phyloP scores from a whole-genome alignment of 192 early-diverging fungal species.

The Pilobolus umbonatus region DNA sequence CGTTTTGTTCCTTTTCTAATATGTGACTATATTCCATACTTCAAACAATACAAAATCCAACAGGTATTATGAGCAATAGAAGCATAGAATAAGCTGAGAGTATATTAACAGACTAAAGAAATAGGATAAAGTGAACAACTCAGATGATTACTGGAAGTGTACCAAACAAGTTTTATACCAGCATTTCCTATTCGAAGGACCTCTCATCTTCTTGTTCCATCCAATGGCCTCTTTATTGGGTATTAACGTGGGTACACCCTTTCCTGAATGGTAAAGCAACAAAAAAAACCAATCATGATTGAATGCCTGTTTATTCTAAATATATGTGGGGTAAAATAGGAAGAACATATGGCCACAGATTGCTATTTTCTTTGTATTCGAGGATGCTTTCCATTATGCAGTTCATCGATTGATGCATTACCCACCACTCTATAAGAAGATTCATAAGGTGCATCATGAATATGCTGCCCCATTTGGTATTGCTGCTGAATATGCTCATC shows the following conservation, averaged over 20 bases:
- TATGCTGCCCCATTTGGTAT: constrained; percentile 84
- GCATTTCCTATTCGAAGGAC: constrained; percentile 81
- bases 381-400: constrained; percentile 93
- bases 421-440: constrained; percentile 78
- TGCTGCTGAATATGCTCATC: constrained; percentile 87
- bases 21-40: constrained; percentile 79
- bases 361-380: constrained; percentile 73
- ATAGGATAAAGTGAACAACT: constrained; percentile 60
- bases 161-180: constrained; percentile 57
- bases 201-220: constrained; percentile 86
- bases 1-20: constrained; percentile 83
- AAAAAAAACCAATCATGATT: too few relatives aligned
- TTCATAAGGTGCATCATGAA: constrained; percentile 95
- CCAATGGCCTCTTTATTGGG: constrained; percentile 78
- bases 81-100: neutral
- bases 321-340: constrained; percentile 3
- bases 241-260: constrained; percentile 79
- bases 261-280: constrained; percentile 73
- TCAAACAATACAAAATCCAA: constrained; percentile 92
- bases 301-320: too few relatives aligned
- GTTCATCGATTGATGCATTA: constrained; percentile 86
- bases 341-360: constrained; percentile 51
- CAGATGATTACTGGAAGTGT: constrained; percentile 68
- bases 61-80: constrained; percentile 27
- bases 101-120: too few relatives aligned